Conservation (phyloP, 2,329 filamentous ascomycete species). For the Penicillium oxalicum region DNA sequence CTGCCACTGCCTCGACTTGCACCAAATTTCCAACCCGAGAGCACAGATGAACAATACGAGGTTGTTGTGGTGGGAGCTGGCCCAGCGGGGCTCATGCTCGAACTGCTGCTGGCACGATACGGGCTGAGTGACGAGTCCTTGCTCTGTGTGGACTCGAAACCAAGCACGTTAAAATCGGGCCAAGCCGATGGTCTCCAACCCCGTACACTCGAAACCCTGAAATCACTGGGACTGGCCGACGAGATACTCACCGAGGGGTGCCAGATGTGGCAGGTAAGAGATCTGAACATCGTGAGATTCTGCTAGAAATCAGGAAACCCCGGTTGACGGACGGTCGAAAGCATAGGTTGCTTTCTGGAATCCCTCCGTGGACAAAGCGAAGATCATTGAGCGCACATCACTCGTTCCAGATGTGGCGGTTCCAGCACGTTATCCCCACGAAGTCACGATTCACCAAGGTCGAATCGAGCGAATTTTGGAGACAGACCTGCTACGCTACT, state of each 20-base stretch:
- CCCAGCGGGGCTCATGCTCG: conserved; percentile 40
- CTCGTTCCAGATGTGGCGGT: conserved; percentile 50
- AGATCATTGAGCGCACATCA: conserved; percentile 59
- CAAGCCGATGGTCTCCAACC: conserved; percentile 42
- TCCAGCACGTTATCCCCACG: conserved; percentile 65
- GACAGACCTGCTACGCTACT: conserved; percentile 58
- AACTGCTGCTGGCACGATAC: conserved; percentile 40
- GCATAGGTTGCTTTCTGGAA: conserved; percentile 59
- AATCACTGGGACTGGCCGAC: conserved; percentile 37
- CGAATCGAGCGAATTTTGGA: conserved; percentile 66
- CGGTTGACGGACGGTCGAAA: neutral
- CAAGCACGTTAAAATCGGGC: conserved; percentile 35
- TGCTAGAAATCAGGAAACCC: neutral
- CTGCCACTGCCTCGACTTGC: conserved; percentile 34
- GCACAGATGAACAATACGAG: conserved; percentile 33
- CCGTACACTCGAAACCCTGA: conserved; percentile 40
- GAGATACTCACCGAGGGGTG: conserved; percentile 37
- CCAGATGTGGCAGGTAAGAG: conserved; percentile 44
- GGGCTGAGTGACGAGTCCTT: conserved; percentile 38
- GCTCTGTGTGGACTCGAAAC: conserved; percentile 40
- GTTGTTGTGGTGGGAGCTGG: conserved; percentile 41
- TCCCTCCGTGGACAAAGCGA: conserved; percentile 44
- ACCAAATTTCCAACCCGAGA: conserved; percentile 13
- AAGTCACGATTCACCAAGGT: conserved; percentile 65
- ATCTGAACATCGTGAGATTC: neutral